Conservation (phyloP, 371 early-diverging fungal species). For the Mortierella sp. region DNA sequence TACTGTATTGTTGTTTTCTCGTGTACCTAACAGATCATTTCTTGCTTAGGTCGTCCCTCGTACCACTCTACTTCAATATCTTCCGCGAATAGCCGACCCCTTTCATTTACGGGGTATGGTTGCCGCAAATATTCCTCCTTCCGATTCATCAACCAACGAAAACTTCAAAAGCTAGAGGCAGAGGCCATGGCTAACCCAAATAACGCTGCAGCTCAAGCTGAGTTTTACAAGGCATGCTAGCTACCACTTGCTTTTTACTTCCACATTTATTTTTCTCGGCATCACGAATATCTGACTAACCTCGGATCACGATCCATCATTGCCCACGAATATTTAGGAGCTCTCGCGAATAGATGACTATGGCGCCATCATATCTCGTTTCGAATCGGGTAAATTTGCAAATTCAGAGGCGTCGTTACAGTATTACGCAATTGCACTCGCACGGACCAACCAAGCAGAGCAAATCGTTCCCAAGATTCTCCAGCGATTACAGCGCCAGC, state of each 20-base stretch:
- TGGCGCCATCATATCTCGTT: conserved; percentile 73
- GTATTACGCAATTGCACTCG: conserved; percentile 78
- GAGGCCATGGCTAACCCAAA: conserved; percentile 76
- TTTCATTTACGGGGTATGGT: conserved; percentile 8
- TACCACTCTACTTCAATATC: conserved; percentile 18
- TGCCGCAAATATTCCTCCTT: conserved; percentile 55
- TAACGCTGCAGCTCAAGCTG: conserved; percentile 75
- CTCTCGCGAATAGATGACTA: conserved; percentile 73
- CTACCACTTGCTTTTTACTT: neutral
- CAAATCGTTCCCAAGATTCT: conserved; percentile 73
- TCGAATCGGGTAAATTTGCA: conserved; percentile 76
- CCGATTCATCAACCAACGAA: conserved; percentile 62
- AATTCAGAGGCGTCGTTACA: conserved; percentile 77
- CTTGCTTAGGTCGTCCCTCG: neutral
- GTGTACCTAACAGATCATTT: neutral
- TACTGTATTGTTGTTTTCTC: neutral
- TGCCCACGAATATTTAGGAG: conserved; percentile 62
- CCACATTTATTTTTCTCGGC: neutral
- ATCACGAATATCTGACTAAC: neutral
- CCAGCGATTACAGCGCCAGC: conserved; percentile 69
- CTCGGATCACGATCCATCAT: neutral
- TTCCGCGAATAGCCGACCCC: conserved; percentile 13
- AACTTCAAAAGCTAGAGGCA: conserved; percentile 72
- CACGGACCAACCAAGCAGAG: conserved; percentile 73
- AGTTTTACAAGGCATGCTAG: conserved; percentile 73